Evolutionary conservation across 1,284 basidiomycete species (phyloP).

Genomic region (Microbotryum silenes-acaulis): DNA sequence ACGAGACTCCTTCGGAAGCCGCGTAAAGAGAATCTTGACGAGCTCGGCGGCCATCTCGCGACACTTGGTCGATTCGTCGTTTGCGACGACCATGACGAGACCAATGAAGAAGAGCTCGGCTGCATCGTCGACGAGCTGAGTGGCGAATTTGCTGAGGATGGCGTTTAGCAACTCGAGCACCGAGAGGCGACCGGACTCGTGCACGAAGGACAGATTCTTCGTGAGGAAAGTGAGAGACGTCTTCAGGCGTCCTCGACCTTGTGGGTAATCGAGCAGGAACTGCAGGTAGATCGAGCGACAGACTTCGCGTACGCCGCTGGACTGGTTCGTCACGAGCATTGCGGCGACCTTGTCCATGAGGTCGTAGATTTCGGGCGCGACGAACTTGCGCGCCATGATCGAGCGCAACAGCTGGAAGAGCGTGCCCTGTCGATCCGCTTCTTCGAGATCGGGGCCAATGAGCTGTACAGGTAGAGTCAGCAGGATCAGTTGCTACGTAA

Average conservation of each 20-base stretch:
- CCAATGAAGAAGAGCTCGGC: constrained; percentile 86
- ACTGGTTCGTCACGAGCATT: constrained; percentile 90
- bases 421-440: constrained; percentile 73
- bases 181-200: constrained; percentile 82
- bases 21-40: constrained; percentile 64
- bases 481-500: not conserved
- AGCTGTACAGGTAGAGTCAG: constrained; percentile 54
- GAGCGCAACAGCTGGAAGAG: constrained; percentile 88
- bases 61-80: constrained; percentile 84
- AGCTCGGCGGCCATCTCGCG: constrained; percentile 77
- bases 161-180: constrained; percentile 85
- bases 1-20: constrained; percentile 57
- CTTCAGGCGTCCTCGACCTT: constrained; percentile 81
- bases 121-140: constrained; percentile 66
- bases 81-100: constrained; percentile 84
- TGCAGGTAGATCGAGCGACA: constrained; percentile 83
- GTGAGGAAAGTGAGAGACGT: constrained; percentile 88
- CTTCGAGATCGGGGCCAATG: constrained; percentile 85
- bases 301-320: constrained; percentile 79
- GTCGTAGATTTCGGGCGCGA: constrained; percentile 95
- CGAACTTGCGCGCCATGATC: constrained; percentile 80
- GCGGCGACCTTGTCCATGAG: constrained; percentile 92
- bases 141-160: constrained; percentile 76
- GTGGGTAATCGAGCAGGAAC: constrained; percentile 96
- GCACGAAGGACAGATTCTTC: constrained; percentile 84